These are phyloP conservation scores for Wickerhamiella sorbophila DNA, from an alignment of 805 yeast species.

Conservation along the genomic window DNA sequence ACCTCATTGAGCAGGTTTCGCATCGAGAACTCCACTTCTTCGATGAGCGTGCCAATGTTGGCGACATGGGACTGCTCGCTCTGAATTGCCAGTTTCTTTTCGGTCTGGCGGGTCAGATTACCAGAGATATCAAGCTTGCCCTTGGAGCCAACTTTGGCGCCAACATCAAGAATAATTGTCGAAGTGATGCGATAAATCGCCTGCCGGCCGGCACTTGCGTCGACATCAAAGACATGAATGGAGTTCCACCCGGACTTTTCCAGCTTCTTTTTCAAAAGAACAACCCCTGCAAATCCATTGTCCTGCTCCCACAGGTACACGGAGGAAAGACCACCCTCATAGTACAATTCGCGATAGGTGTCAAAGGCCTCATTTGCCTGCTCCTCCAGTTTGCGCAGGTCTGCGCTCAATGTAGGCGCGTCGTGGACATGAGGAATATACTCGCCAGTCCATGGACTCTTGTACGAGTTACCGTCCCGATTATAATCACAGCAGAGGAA, in stretches of 20 bases:
- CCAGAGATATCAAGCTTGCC: conserved; percentile 52
- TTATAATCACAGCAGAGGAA: conserved; percentile 86
- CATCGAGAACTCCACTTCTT: conserved; percentile 75
- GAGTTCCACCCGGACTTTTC: conserved; percentile 56
- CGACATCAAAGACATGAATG: conserved; percentile 79
- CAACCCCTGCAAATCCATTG: conserved; percentile 84
- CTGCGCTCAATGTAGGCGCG: conserved; percentile 49
- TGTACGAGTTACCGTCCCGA: conserved; percentile 81
- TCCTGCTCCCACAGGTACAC: conserved; percentile 86
- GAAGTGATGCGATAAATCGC: conserved; percentile 64
- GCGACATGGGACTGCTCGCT: conserved; percentile 60
- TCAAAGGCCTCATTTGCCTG: conserved; percentile 85
- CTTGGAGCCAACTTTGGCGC: conserved; percentile 23
- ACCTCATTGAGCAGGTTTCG: conserved; percentile 84
- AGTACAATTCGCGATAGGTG: conserved; percentile 81
- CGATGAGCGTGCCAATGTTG: conserved; percentile 72
- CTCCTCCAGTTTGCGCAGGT: conserved; percentile 58
- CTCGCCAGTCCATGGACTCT: conserved; percentile 82
- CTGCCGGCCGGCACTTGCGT: conserved; percentile 25
- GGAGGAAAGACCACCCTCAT: conserved; percentile 85
- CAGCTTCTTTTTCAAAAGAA: conserved; percentile 52
- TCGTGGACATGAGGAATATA: conserved; percentile 44
- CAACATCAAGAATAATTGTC: conserved; percentile 68
- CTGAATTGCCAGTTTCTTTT: conserved; percentile 33
- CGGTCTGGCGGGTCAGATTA: conserved; percentile 66